Conservation (phyloP, 495 filamentous ascomycete species). For the Penicillium flavigenum region DNA sequence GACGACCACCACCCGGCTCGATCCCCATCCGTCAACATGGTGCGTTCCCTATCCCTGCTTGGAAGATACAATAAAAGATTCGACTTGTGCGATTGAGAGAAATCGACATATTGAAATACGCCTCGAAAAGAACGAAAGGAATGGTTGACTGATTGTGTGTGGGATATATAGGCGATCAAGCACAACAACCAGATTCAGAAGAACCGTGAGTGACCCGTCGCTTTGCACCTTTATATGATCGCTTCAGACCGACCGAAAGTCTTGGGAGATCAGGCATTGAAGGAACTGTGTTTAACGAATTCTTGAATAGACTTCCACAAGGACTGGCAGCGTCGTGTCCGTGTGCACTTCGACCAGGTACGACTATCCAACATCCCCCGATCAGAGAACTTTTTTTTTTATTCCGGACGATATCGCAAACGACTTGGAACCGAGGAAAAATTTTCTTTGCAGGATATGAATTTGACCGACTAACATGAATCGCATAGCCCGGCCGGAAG, state of each 20-base stretch:
- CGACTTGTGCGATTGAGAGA: constrained; percentile 13
- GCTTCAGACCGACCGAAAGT: constrained; percentile 3
- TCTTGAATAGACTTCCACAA: constrained; percentile 88
- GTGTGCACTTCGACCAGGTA: constrained; percentile 99
- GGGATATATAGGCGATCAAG: constrained; percentile 79
- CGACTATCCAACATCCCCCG: constrained; percentile 26
- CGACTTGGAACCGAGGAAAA: constrained; percentile 21
- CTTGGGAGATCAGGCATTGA: constrained; percentile 19
- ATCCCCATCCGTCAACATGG: constrained; percentile 67
- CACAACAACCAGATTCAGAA: constrained; percentile 99
- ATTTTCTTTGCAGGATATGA: constrained; percentile 12
- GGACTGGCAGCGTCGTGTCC: constrained; percentile 99
- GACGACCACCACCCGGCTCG: constrained; percentile 53
- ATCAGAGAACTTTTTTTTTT: constrained; percentile 20
- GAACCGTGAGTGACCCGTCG: constrained; percentile 71
- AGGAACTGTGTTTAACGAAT: constrained; percentile 31
- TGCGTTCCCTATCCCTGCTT: constrained; percentile 40
- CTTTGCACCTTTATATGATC: constrained; percentile 7
- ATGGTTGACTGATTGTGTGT: constrained; percentile 33
- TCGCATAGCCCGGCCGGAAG: constrained; percentile 85
- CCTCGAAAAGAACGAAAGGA: constrained; percentile 16
- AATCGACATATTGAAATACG: constrained; percentile 12
- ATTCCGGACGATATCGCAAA: constrained; percentile 21
- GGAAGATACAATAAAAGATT: constrained; percentile 12
- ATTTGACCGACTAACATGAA: constrained; percentile 34